Conservation (phyloP, 495 filamentous ascomycete genomes). For the Trichoderma parareesei region DNA sequence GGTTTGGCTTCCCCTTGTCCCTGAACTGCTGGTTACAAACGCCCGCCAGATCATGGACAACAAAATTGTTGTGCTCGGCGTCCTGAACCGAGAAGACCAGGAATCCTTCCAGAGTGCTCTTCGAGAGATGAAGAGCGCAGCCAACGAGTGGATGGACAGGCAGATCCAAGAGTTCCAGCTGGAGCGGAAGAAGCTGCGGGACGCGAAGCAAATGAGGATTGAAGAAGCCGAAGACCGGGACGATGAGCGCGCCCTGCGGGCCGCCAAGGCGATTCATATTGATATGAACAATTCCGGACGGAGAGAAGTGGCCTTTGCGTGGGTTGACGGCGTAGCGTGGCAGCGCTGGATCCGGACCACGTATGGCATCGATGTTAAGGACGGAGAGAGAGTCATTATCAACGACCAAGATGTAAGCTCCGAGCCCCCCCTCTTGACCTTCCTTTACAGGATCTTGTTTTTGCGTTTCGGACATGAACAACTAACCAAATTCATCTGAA, state of each 20-base stretch:
- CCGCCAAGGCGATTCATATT: slow-evolving; percentile 88
- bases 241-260: slow-evolving; percentile 75
- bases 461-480: slow-evolving; percentile 3
- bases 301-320: slow-evolving; percentile 92
- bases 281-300: slow-evolving; percentile 78
- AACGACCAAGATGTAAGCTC: slow-evolving; percentile 92
- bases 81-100: slow-evolving; percentile 69
- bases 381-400: slow-evolving; percentile 88
- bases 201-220: slow-evolving; percentile 88
- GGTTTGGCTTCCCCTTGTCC: slow-evolving; percentile 96
- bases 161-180: slow-evolving; percentile 80
- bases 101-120: slow-evolving; percentile 72
- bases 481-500: slow-evolving; percentile 6
- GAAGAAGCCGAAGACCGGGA: slow-evolving; percentile 93
- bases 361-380: slow-evolving; percentile 77
- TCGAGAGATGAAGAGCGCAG: slow-evolving; percentile 90
- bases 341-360: slow-evolving; percentile 91
- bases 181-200: slow-evolving; percentile 83
- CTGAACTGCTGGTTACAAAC: slow-evolving; percentile 85
- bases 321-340: slow-evolving; percentile 97
- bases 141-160: slow-evolving; percentile 96
- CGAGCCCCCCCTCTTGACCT: neutral
- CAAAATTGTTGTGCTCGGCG: slow-evolving; percentile 84
- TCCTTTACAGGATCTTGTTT: neutral
- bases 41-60: slow-evolving; percentile 90